Evolutionary conservation across 352 stramenopile species (phyloP).

Genomic region (Globisporangium echinulatum): DNA sequence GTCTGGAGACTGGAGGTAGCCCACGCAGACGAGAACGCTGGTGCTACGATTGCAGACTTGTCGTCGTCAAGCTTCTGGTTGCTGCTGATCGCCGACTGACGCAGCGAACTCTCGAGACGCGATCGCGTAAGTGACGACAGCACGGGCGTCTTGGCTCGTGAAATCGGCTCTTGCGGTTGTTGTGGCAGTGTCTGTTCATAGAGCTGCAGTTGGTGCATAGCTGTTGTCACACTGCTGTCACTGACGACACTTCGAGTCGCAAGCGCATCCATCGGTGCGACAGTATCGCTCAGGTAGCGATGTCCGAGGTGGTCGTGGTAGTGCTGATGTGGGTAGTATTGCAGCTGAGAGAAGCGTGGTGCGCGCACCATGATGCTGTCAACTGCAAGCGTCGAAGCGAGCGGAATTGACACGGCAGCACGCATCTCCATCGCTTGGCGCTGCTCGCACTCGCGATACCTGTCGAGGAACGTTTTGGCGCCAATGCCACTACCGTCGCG

Average conservation of each 20-base stretch:
- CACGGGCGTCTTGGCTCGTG: background rate
- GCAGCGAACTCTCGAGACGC: conserved; percentile 12
- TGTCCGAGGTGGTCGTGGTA: no score
- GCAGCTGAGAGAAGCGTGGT: background rate
- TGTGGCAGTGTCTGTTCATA: background rate
- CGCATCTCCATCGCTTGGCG: conserved; percentile 12
- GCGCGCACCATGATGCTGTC: background rate
- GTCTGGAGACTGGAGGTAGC: background rate
- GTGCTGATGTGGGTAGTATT: background rate
- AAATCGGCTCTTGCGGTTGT: background rate
- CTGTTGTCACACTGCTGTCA: background rate
- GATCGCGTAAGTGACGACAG: conserved; percentile 5
- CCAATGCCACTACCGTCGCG: conserved; percentile 8
- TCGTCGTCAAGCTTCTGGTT: conserved; percentile 9
- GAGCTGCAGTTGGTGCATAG: background rate
- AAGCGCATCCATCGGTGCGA: background rate
- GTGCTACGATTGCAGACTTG: background rate
- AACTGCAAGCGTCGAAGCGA: conserved; percentile 6
- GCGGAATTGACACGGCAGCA: conserved; percentile 3
- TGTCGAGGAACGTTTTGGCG: conserved; percentile 36
- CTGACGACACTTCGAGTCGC: background rate
- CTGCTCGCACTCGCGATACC: conserved; percentile 40
- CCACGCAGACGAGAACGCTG: no score
- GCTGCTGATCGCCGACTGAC: conserved; percentile 6
- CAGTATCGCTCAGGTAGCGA: background rate